Conservation (phyloP, 192 early-diverging fungal species). For the Linnemannia zychae region DNA sequence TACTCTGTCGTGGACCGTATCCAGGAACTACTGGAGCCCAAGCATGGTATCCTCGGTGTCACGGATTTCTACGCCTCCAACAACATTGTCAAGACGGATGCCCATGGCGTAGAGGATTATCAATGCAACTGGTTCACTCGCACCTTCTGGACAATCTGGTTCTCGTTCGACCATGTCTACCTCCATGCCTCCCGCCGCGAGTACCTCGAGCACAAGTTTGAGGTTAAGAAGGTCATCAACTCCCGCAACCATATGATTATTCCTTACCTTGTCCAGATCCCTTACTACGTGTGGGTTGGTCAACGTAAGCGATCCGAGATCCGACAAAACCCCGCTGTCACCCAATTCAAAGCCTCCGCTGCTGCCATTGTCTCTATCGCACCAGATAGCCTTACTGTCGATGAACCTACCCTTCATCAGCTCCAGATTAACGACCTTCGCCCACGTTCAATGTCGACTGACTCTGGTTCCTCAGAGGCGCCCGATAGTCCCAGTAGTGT, state of each 20-base stretch:
- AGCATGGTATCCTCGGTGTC: conserved; percentile 79
- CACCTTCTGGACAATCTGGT: conserved; percentile 92
- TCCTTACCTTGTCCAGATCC: conserved; percentile 81
- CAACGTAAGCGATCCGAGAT: conserved; percentile 52
- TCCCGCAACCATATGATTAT: conserved; percentile 80
- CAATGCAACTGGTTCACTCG: conserved; percentile 84
- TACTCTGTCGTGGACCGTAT: conserved; percentile 79
- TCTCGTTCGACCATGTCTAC: conserved; percentile 87
- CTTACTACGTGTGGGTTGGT: conserved; percentile 91
- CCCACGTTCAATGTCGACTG: conserved; percentile 53
- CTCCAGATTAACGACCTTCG: conserved; percentile 30
- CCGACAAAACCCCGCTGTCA: background rate
- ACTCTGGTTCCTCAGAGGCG: conserved; percentile 25
- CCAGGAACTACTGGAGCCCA: conserved; percentile 66
- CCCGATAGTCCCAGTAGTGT: conserved; percentile 41
- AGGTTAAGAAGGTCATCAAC: conserved; percentile 80
- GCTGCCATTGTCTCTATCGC: background rate
- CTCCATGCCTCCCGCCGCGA: conserved; percentile 83
- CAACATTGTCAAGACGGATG: conserved; percentile 53
- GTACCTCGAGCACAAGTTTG: conserved; percentile 88
- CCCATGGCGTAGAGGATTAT: conserved; percentile 69
- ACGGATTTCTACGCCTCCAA: conserved; percentile 85
- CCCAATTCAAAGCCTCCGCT: conserved; percentile 3
- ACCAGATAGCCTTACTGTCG: background rate
- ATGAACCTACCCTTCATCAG: conserved; percentile 24